These are phyloP conservation scores for Xanthoconium purpureum DNA, from an alignment of 768 basidiomycete species.

Conservation along the genomic window DNA sequence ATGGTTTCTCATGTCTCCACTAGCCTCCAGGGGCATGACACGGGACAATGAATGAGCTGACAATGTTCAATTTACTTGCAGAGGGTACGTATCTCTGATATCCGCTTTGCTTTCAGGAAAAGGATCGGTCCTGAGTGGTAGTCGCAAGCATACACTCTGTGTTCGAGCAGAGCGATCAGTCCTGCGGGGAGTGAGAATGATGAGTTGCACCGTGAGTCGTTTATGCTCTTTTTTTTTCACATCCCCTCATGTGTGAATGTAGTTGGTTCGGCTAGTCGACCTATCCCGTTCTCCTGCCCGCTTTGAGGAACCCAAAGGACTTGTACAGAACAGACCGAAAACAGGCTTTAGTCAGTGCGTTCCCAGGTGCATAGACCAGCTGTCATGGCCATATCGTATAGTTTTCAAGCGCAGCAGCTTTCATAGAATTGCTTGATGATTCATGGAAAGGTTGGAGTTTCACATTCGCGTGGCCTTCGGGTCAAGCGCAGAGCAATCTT, in stretches of 20 bases:
- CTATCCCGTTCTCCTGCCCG: constrained; percentile 18
- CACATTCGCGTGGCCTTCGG: no score
- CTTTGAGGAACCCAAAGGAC: constrained; percentile 3
- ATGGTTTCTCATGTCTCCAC: background rate
- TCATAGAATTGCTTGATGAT: no score
- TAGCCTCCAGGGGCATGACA: no score
- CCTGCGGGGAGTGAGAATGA: constrained; percentile 22
- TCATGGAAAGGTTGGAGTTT: no score
- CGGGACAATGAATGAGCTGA: constrained; percentile 16
- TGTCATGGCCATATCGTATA: no score
- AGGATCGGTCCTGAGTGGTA: constrained; percentile 18
- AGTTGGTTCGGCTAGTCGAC: constrained; percentile 7
- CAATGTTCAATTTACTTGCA: constrained; percentile 28
- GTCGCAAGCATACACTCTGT: constrained; percentile 15
- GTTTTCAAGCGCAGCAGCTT: no score
- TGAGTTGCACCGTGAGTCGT: constrained; percentile 14
- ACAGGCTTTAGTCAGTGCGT: no score
- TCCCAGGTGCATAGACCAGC: no score
- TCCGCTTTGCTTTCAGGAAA: constrained; percentile 35
- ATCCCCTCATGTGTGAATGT: no score
- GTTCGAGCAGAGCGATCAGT: constrained; percentile 22
- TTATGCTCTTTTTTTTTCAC: background rate
- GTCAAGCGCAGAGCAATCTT: no score
- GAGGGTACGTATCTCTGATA: constrained; percentile 16
- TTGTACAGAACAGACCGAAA: background rate